Base-by-base conservation (phyloP, 2,329 filamentous ascomycete genomes). In the Aspergillus neotritici region DNA sequence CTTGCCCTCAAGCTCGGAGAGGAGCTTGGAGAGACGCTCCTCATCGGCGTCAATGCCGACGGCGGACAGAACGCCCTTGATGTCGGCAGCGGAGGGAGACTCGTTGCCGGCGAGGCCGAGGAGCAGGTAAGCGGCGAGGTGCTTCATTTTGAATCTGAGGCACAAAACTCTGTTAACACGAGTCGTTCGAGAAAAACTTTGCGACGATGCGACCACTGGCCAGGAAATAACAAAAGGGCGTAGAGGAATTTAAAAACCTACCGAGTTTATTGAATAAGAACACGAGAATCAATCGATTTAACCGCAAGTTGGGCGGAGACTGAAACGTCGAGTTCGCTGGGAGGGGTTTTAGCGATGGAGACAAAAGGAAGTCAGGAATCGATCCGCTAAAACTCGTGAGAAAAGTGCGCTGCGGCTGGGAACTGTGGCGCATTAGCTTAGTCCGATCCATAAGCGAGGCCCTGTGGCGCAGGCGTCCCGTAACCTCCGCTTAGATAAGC, bases 91-190 rank as follows among this genome's bases (percentile, higher is more conserved):
- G 56, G 86, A 89, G 63, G 93, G 93, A 55, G 83, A 82, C 77
- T 80, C 51, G 82, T 96, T 97, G 77, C 93, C 93, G 72, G 81
- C 91, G 63, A 97, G 86, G 77, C 78, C 76, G 74, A 97, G 87
- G 70, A 98, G 91, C 69, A 98, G 89, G 83, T 94, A 97, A 72
- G 93, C 91, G 72, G 93, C 93, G 79, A 98, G 86, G 79, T 97
- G 85, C 90, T 98, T 97, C 93, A 98, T 97, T 88, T 84, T 94
- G 72, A 67, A 62, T 60, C 52, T 50, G 37, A 25, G 6, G 21
- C 21, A 25, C 21, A 25, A 25, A 25, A 25, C 6, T 25, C 21
- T 25, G 21, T 25, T 9, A 25, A 25, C 21, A 25, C 21, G 21
- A 25, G 21, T 25, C 21, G 21, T 25, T 25, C 21, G 21, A 25